A percentile compares a stretch with the other conserved stretches of the same genome.
Evolutionary conservation across 164 flowering plant species (phyloP).

Genomic region (Litsea cubeba): DNA sequence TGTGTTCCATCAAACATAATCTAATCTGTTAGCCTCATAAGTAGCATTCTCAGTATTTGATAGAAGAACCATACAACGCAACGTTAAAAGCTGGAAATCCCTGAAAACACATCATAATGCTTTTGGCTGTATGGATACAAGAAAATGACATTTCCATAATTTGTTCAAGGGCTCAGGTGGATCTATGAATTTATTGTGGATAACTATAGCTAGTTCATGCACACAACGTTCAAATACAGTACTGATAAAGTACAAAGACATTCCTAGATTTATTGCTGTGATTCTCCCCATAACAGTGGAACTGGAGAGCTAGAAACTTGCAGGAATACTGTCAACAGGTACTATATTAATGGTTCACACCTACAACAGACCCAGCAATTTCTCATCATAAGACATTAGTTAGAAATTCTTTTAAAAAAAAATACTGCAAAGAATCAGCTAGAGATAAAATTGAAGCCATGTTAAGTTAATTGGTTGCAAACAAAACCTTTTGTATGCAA

Average conservation of each 20-base stretch:
- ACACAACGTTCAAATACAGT: background rate
- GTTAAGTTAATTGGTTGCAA: background rate
- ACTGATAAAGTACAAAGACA: background rate
- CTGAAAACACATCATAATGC: background rate
- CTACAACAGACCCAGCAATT: background rate
- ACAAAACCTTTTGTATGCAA: background rate
- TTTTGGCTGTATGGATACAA: background rate
- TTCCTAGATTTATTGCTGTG: background rate
- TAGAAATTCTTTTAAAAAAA: too few relatives aligned
- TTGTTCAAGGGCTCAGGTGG: background rate
- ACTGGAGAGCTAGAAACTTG: background rate
- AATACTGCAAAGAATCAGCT: background rate
- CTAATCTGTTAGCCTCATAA: background rate
- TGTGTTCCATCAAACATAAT: background rate
- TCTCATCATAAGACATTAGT: background rate
- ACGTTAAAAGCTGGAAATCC: background rate
- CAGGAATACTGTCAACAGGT: background rate
- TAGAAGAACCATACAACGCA: background rate
- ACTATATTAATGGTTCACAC: background rate
- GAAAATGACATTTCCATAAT: background rate
- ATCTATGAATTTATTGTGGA: background rate
- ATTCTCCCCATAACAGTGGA: background rate
- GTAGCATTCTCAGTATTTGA: background rate
- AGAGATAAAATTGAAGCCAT: background rate
- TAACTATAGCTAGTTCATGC: background rate